Percentiles rank a stretch among this genome's conserved stretches.
Conservation (phyloP, 2,329 filamentous ascomycete genomes). For the Fusarium beomiforme region DNA sequence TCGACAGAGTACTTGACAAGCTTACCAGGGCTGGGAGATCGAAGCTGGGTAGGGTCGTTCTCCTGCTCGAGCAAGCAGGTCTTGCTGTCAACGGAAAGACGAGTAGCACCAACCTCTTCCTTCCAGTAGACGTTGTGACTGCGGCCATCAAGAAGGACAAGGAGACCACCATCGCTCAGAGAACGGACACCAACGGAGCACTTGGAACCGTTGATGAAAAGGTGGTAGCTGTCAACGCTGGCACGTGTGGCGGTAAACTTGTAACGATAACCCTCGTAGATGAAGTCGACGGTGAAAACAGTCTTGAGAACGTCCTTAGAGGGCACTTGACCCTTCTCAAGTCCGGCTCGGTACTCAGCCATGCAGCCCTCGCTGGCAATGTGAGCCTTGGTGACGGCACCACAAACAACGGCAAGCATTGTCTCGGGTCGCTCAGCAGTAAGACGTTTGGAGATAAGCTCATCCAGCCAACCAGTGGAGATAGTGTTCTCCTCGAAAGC, state of each 20-base stretch:
- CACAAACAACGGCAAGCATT: constrained; percentile 93
- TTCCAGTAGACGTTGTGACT: constrained; percentile 99
- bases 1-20: constrained; percentile 98
- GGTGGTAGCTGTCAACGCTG: constrained; percentile 91
- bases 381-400: constrained; percentile 94
- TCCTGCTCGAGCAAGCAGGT: constrained; percentile 98
- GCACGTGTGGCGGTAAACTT: constrained; percentile 98
- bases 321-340: constrained; percentile 97
- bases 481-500: constrained; percentile 99
- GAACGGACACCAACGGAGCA: constrained; percentile 92
- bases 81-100: constrained; percentile 96
- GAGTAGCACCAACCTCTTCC: constrained; percentile 95
- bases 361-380: constrained; percentile 92
- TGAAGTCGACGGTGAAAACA: constrained; percentile 97
- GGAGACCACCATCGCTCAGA: constrained; percentile 90
- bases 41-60: constrained; percentile 97
- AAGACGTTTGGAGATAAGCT: constrained; percentile 97
- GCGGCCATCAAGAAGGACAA: constrained; percentile 89
- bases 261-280: constrained; percentile 95
- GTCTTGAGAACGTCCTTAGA: constrained; percentile 98
- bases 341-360: constrained; percentile 83
- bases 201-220: constrained; percentile 99
- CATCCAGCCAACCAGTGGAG: constrained; percentile 97
- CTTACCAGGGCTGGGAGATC: constrained; percentile 95
- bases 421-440: constrained; percentile 95